Evolutionary conservation across 352 stramenopile genomes (phyloP), one percentile per base, ranked within the genome.

Genomic region (Globisporangium solare): DNA sequence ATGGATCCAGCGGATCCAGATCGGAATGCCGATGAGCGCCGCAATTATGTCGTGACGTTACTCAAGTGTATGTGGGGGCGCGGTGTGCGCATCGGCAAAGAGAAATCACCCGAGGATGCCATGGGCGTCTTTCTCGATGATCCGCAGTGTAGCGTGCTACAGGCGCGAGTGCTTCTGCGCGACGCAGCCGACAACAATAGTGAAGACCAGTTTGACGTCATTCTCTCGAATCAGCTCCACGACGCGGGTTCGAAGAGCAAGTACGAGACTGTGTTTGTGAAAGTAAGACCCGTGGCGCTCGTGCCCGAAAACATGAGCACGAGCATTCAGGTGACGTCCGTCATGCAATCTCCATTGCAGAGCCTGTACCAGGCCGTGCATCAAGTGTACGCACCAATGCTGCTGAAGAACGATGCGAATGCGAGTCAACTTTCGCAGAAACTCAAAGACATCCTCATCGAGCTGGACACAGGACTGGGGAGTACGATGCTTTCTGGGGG

Each of bases 321-420:
- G 20, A 88, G 73, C 57, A 66, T 96, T 17, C 76, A 92, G 37
- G 64, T 96, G 27, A 85, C 79, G 20, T 86, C 79, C 2, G 68
- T 88, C 22, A 56, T 75, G 21, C 77, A 87, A 31, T 84, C 79
- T 32, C 86, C 86, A 6, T 62, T 96, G 40, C 68, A 82, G 51
- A 91, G 76, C 66, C 73, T 96, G 3, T 96, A 92, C 54, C 75
- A 91, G 56, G 77, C 64, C 10, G 67, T 96, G 51, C 79, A 94
- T 54, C 74, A 94, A 21, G 79, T 96, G 40, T 96, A 91, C 45
- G 81, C 86, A 6, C 86, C 86, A 22, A 60, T 91, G 45, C 58
- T 96, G 49, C 68, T 96, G 20, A 54, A 67, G 18, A 77, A 77
- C 37, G 74, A 84, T 48, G 66, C 61, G 1, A 71, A 60, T 1